Conservation (phyloP, 257 asterid genomes). For the Marsdenia floribunda region DNA sequence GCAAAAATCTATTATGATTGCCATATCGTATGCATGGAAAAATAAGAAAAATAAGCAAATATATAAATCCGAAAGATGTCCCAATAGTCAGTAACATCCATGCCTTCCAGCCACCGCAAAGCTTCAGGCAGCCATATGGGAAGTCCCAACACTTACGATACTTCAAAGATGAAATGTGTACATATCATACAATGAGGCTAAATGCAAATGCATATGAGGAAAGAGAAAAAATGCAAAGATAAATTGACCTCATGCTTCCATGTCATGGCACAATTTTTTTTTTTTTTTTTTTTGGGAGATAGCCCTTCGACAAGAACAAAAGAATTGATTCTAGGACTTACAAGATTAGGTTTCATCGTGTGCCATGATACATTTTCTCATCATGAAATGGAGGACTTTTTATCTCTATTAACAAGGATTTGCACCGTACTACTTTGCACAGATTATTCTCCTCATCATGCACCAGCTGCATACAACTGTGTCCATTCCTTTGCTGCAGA, state of each 20-base stretch:
- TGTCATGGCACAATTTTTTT: background rate
- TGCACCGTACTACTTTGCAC: background rate
- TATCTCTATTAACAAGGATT: background rate
- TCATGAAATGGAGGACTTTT: background rate
- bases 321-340: background rate
- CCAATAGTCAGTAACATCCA: background rate
- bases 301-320: background rate
- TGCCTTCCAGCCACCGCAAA: background rate
- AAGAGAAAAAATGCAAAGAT: background rate
- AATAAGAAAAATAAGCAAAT: too few species aligned
- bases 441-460: slow-evolving; percentile 15
- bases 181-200: background rate
- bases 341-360: slow-evolving; percentile 2
- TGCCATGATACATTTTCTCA: background rate
- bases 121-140: background rate
- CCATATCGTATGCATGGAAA: too few species aligned
- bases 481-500: slow-evolving; percentile 42
- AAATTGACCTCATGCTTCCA: too few species aligned
- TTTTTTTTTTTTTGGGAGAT: too few species aligned
- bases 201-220: background rate
- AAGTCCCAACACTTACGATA: background rate
- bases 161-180: background rate
- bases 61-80: background rate
- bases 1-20: too few species aligned
- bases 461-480: slow-evolving; percentile 31